These are phyloP conservation scores for Sugiyamaella paludigena DNA, from an alignment of 1,139 yeast species.

Conservation along the genomic window DNA sequence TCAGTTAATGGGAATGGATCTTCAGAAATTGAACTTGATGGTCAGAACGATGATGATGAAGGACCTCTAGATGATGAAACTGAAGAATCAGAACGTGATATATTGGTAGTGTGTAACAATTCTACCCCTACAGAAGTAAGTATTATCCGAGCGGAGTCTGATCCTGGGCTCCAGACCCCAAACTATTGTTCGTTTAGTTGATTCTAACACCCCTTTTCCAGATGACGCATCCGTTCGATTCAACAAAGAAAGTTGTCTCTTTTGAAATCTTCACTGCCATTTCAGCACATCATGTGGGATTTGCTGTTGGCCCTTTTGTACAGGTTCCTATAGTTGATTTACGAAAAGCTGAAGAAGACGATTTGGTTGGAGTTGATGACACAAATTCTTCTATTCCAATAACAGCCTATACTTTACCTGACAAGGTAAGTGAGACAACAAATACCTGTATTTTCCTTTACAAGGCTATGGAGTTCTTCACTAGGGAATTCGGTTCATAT, in stretches of 20 bases:
- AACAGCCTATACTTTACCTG: constrained; percentile 57
- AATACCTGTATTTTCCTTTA: constrained; percentile 76
- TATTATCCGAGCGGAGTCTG: background rate
- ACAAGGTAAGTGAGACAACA: constrained; percentile 55
- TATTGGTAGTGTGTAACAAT: constrained; percentile 78
- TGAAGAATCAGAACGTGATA: constrained; percentile 53
- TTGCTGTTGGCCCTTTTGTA: constrained; percentile 89
- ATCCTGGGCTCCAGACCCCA: too few species aligned
- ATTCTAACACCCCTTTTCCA: constrained; percentile 16
- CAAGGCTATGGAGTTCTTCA: constrained; percentile 77
- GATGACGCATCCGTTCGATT: constrained; percentile 51
- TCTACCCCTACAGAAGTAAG: constrained; percentile 49
- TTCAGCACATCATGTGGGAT: constrained; percentile 94
- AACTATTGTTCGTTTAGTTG: too few species aligned
- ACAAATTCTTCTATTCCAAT: constrained; percentile 46
- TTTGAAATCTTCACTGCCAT: constrained; percentile 85
- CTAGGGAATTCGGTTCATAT: constrained; percentile 88
- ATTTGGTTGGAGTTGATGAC: constrained; percentile 39
- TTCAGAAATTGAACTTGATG: constrained; percentile 15
- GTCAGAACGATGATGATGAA: constrained; percentile 26
- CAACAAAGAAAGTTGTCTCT: constrained; percentile 68
- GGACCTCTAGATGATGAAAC: constrained; percentile 34
- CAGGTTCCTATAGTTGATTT: constrained; percentile 51
- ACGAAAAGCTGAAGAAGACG: constrained; percentile 40
- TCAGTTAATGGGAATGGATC: background rate